Base-by-base conservation (phyloP, 2,329 filamentous ascomycete species). In the Tolypocladium tropicale region DNA sequence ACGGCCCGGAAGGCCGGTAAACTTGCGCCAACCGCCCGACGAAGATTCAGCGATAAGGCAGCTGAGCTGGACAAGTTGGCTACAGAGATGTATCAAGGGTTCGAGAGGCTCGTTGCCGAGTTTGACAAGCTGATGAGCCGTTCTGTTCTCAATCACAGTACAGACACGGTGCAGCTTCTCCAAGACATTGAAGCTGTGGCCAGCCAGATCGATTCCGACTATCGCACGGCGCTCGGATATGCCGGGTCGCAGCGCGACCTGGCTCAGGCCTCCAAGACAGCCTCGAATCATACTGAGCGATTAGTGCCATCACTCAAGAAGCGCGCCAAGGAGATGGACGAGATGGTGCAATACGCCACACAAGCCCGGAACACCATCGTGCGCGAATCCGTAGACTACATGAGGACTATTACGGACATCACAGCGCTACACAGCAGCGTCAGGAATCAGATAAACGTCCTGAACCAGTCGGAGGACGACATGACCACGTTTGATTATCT, bases 121-220 rank as follows among this genome's bases (percentile, higher is more conserved):
- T 86, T 92, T 53, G 81, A 86, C 48, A 80, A 80, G 55, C 76
- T 80, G 16, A 75, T 74, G 61, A 76, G 67, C 56, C 80, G 78
- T 52, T 86, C 78, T 25, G 72, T 79, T 6, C 67, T 84, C 51
- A 74, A 77, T 21, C 84, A 83, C 57, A 76, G 75, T 46, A 78
- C 83, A 52, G 88, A 92, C 61, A 79, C 87, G 6, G 71, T 76
- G 25, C 84, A 87, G 59, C 75, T 96, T 7, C 76, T 94, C 53
- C 82, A 90, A 59, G 94, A 97, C 68, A 90, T 97, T 48, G 86
- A 93, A 67, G 87, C 89, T 0, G 79, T 97, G 55, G 85, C 86
- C 53, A 90, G 85, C 64, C 96, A 96, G 72, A 88, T 99, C 53
- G 84, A 86, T 52, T 89, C 86, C 6, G 94, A 97, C 70, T 89